Base-by-base conservation (phyloP, 768 basidiomycete genomes). In the Psilocybe subaeruginosa region DNA sequence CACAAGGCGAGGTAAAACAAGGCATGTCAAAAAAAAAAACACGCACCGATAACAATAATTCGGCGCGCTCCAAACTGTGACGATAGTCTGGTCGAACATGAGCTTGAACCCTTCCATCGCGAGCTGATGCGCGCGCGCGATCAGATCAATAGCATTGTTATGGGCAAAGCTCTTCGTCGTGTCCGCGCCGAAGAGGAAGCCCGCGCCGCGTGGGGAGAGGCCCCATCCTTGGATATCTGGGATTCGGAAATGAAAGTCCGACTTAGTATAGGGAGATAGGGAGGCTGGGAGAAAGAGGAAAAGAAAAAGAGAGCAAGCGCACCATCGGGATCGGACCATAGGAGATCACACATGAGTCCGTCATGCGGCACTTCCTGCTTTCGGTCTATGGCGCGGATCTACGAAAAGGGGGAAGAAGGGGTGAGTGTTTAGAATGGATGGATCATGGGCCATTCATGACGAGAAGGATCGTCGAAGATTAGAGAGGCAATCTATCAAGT, bases 271-370 rank as follows among this genome's bases (percentile, higher is more conserved):
- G 58, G 49, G 49, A 35, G 17, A 54, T 48, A 63, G 43, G 39
- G 37, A 50, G 41, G 23, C 23, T 23, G 23, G 23, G 19, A 37
- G n/a, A 4, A 35, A 37, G 11, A 37, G 12, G 59, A 39, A 47
- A 58, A 51, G 47, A 43, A 61, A 23, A 45, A 12, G 41, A 17
- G 56, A 16, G 19, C 16, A 37, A n/a, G 71, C 83, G 65, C 58
- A 95, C 95, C 96, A 74, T 99, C 97, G 48, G 97, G 97, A 80
- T 99, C 97, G 61, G 96, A 97, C 97, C 97, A 99, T n/a, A 99
- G 80, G 2, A 99, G 80, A 76, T 99, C 97, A 70, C 97, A 99
- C 97, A 99, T 98, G 7, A 95, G 89, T 11, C 97, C 97, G 71
- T 99, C 97, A 73, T 99, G 97, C 29, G 97, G 97, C 23, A 99